These are phyloP conservation scores for Penicillium sp. DNA, from an alignment of 2,329 filamentous ascomycete genomes.

Conservation along the genomic window DNA sequence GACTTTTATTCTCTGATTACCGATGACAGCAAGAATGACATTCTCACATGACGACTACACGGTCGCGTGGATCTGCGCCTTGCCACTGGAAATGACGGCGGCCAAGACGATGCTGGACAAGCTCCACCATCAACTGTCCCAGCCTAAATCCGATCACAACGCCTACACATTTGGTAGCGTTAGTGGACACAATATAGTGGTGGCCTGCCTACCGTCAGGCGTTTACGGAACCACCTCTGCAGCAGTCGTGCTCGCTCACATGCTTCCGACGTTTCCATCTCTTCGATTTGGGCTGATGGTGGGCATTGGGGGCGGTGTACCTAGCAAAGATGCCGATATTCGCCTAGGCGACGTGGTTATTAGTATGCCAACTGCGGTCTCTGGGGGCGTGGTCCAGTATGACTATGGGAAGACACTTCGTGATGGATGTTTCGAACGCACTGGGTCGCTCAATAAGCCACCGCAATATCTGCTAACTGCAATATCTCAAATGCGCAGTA, in stretches of 20 bases:
- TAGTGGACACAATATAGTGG: not conserved
- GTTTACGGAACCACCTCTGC: not conserved
- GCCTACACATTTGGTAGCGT: not conserved
- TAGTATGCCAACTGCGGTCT: not conserved
- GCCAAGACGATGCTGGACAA: slow-evolving; percentile 12
- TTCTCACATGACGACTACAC: too few relatives aligned
- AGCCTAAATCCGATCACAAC: not conserved
- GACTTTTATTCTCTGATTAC: too few relatives aligned
- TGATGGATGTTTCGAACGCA: not conserved
- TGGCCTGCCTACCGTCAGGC: not conserved
- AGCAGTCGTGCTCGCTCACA: not conserved
- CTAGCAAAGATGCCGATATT: not conserved
- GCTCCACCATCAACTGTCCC: not conserved
- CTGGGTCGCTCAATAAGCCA: not conserved
- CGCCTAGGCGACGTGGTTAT: slow-evolving; percentile 1
- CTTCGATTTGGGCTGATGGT: not conserved
- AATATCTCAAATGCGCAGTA: too few relatives aligned
- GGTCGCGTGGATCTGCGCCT: slow-evolving; percentile 19
- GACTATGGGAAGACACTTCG: not conserved
- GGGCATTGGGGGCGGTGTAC: not conserved
- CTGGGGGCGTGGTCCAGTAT: not conserved
- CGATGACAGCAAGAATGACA: too few relatives aligned
- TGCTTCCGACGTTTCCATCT: not conserved
- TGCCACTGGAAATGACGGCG: slow-evolving; percentile 15
- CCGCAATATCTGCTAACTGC: not conserved